Evolutionary conservation across 306 rosid species (phyloP).

Genomic region (Bauhinia variegata): DNA sequence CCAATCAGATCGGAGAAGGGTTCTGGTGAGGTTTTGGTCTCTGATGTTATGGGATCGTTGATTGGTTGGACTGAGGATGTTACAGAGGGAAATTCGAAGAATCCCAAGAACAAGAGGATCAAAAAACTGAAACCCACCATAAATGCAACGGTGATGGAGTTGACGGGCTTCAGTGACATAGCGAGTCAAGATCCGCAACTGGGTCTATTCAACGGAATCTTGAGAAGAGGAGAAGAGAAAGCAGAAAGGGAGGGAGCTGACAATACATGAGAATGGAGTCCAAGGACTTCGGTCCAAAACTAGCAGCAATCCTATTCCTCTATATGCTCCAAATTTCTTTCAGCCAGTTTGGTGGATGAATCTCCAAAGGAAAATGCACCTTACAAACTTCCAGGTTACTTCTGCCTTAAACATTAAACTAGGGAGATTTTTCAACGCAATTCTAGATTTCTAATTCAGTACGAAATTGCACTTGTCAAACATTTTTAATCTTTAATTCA

Average conservation of each 20-base stretch:
- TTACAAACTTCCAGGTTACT: too few relatives aligned
- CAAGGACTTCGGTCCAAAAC: background rate
- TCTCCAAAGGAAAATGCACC: too few relatives aligned
- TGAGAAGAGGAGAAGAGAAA: constrained; percentile 16
- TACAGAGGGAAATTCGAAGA: constrained; percentile 65
- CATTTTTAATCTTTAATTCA: too few relatives aligned
- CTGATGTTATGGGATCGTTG: constrained; percentile 27
- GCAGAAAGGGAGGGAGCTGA: constrained; percentile 17
- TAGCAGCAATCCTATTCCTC: too few relatives aligned
- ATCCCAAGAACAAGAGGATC: constrained; percentile 66
- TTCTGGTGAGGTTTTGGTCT: constrained; percentile 16
- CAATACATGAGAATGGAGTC: background rate
- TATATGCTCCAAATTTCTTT: too few relatives aligned
- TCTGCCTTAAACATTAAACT: too few relatives aligned
- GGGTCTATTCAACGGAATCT: background rate
- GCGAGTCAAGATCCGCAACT: background rate
- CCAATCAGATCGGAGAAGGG: constrained; percentile 67
- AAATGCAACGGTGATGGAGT: constrained; percentile 50
- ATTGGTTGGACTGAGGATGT: constrained; percentile 41
- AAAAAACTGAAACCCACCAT: constrained; percentile 59
- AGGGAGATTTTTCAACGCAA: too few relatives aligned
- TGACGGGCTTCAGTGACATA: constrained; percentile 65
- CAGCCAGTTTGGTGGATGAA: too few relatives aligned
- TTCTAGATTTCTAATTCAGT: too few relatives aligned
- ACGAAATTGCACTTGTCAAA: too few relatives aligned